Evolutionary conservation across 2,329 filamentous ascomycete species (phyloP).

Genomic region (Monilinia fructigena): DNA sequence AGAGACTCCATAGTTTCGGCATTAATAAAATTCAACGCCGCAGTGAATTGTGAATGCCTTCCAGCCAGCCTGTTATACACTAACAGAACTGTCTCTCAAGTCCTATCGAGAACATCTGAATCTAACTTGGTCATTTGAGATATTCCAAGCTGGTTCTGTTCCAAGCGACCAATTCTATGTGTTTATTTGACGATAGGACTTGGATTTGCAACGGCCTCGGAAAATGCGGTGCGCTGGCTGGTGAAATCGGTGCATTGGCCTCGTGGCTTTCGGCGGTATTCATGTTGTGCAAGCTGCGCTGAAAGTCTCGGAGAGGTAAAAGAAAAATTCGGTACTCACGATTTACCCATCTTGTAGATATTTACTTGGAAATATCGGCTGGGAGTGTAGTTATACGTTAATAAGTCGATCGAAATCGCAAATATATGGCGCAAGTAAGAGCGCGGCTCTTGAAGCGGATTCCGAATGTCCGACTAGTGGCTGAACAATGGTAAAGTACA

Average conservation of each 20-base stretch:
- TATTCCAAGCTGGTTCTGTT: too few species aligned
- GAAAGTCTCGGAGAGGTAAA: conserved; percentile 4
- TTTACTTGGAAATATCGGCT: neutral
- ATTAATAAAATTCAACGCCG: neutral
- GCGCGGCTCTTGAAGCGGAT: conserved; percentile 15
- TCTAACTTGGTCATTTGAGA: too few species aligned
- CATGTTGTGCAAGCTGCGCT: conserved; percentile 18
- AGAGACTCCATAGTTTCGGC: neutral
- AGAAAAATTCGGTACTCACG: conserved; percentile 22
- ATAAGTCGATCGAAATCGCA: conserved; percentile 10
- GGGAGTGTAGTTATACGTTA: neutral
- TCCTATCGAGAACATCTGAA: too few species aligned
- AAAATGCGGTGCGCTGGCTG: conserved; percentile 11
- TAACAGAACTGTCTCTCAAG: neutral
- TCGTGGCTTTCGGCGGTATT: conserved; percentile 3
- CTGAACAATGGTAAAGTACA: neutral
- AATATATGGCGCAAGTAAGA: conserved; percentile 18
- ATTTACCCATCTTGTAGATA: conserved; percentile 27
- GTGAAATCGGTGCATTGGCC: conserved; percentile 15
- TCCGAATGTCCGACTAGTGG: conserved; percentile 7
- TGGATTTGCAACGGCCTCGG: neutral
- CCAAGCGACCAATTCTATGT: neutral
- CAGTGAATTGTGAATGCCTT: neutral
- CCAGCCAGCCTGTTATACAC: neutral
- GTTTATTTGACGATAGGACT: conserved; percentile 1